Base-by-base conservation (phyloP, 768 basidiomycete species). In the Cyathus striatus region DNA sequence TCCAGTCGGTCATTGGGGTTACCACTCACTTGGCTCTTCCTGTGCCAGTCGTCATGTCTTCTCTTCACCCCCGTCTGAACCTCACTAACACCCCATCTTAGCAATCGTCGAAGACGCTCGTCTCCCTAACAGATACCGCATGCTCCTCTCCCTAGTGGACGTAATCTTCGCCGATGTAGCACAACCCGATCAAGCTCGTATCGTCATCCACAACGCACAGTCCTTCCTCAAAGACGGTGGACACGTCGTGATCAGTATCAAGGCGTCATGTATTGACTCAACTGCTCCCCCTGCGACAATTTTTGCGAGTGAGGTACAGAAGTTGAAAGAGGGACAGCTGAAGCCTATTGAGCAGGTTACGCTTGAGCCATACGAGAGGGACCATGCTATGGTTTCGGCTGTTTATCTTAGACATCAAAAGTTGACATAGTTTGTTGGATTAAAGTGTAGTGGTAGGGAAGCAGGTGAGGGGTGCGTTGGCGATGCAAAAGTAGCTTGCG, bases 111-210 rank as follows among this genome's bases (percentile, higher is more conserved):
- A 98, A 64, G 96, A 99, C 58, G 96, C 96, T 18, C 92, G 96
- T 49, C 70, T 91, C 60, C 96, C 96, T 12, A 90, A 91, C 71
- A 90, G 84, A 69, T 98, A 99, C 74, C 84, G 95, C 52, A 97
- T 98, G 88, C 83, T 98, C 22, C 70, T 99, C 47, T 86, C 91
- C 41, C 78, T 90, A 42, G 95, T 98, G 44, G 96, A 99, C 54
- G 93, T 95, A 49, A 87, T 99, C 61, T 99, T 99, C 55, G 93
- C 96, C 44, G 96, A 99, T 64, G 83, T 99, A 38, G 96, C 96
- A 1, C 96, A 99, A 61, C 95, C 95, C 34, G 94, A 99, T 67
- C 96, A 99, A 69, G 94, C 94, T 2, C 92, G 94, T 72, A 97
- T 98, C 57, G 90, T 98, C 49, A 75, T 79, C 30, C 78, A 83